Evolutionary conservation across 2,329 filamentous ascomycete genomes (phyloP), one percentile per base, ranked within the genome.

Genomic region (Mariannaea sp.): DNA sequence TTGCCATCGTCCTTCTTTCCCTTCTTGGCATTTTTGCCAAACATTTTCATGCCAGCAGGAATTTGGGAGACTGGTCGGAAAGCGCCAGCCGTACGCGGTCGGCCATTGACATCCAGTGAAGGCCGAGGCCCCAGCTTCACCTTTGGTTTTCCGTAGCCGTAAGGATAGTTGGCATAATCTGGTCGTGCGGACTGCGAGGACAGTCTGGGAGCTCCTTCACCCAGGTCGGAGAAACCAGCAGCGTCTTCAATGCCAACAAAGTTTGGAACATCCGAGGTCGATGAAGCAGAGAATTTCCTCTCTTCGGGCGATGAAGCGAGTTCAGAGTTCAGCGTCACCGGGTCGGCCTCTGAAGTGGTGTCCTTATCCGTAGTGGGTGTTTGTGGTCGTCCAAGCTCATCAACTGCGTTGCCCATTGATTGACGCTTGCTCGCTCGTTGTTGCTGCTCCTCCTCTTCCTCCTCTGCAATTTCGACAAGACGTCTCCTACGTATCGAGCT

Each of bases 391-490:
- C 66, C 63, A 24, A 65, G 61, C 27, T 65, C 64, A 41, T 73
- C 73, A 30, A 73, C 71, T 63, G 82, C 74, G 66, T 81, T 77
- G 16, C 79, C 75, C 7, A 80, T 72, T 2, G 81, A 85, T 65
- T 86, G 79, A 49, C 83, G 77, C 65, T 85, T 87, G 35, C 74
- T 75, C 22, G 83, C 77, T n/a, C 70, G 70, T 58, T 82, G 73
- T 55, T 87, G 73, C 54, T 80, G 73, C 56, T 87, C 84, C 65
- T 96, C 92, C 68, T 95, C 91, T 48, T 88, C 89, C 74, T 94
- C 90, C 73, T 97, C 94, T n/a, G 88, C 86, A 69, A 97, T 97
- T 74, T 96, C 93, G 75, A 93, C 88, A 64, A 97, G 77, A 61
- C 90, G 86, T 65, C 87, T 84, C 67, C 86, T 82, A 54, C 88